A percentile compares a stretch with the other conserved stretches of the same genome.
These are phyloP conservation scores for Persicaria tinctoria DNA, from an alignment of 148 eudicot species.

Conservation along the genomic window DNA sequence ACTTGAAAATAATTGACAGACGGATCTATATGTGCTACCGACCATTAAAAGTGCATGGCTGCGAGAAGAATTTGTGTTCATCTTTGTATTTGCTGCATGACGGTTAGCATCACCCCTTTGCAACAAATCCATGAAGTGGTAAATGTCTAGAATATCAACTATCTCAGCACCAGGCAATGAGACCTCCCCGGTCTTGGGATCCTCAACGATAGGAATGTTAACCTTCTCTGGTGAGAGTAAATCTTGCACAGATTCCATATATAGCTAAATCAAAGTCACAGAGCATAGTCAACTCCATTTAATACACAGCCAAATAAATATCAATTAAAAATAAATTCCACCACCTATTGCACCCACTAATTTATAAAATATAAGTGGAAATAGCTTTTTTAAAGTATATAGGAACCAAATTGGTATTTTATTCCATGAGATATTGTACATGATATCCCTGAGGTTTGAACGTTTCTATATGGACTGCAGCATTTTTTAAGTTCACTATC, in stretches of 20 bases:
- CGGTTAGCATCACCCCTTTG: constrained; percentile 87
- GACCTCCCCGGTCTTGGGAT: constrained; percentile 86
- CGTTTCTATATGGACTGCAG: too few species aligned
- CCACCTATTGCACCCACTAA: too few species aligned
- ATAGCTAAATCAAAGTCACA: constrained; percentile 43
- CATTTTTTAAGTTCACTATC: too few species aligned
- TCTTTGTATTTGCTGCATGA: constrained; percentile 92
- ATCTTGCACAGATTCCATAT: constrained; percentile 92
- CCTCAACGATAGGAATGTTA: constrained; percentile 84
- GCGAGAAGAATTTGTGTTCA: constrained; percentile 93
- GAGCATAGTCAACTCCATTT: not conserved
- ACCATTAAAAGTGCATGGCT: constrained; percentile 99
- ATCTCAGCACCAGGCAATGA: constrained; percentile 69
- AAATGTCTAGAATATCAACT: constrained; percentile 56
- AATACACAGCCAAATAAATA: too few species aligned
- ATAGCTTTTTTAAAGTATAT: too few species aligned
- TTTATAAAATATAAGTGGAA: too few species aligned
- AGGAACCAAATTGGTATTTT: too few species aligned
- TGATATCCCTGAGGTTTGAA: too few species aligned
- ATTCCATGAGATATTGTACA: too few species aligned
- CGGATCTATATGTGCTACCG: not conserved
- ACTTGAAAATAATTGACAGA: not conserved
- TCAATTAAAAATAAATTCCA: too few species aligned
- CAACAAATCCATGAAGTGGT: constrained; percentile 71
- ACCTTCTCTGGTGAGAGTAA: constrained; percentile 90